phyloP scores from a whole-genome alignment of 2,329 filamentous ascomycete genomes.

The Ustulina deusta region DNA sequence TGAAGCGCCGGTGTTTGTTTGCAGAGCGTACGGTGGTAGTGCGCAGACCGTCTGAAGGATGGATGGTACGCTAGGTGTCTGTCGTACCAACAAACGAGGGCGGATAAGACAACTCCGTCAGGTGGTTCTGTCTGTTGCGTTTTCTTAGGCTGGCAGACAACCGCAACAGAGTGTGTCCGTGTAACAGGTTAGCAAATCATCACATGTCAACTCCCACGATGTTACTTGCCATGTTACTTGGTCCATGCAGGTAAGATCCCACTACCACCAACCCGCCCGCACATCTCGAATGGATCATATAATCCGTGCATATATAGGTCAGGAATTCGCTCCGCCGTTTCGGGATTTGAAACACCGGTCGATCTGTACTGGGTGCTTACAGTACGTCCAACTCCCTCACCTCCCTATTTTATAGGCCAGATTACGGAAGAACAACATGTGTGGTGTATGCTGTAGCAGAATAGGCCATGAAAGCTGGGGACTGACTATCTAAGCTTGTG shows the following conservation, averaged over 20 bases:
- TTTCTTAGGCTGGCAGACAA: constrained; percentile 4
- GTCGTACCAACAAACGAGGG: constrained; percentile 18
- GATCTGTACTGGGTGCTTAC: constrained; percentile 6
- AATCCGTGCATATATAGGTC: constrained; percentile 34
- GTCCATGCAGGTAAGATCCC: constrained; percentile 36
- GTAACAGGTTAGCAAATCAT: constrained; percentile 21
- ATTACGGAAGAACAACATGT: not conserved
- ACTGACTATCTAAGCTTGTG: not conserved
- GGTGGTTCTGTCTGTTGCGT: constrained; percentile 2
- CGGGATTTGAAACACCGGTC: constrained; percentile 34
- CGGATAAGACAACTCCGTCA: constrained; percentile 6
- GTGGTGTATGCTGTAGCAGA: not conserved
- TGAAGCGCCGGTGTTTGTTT: constrained; percentile 8
- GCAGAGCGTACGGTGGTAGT: not conserved
- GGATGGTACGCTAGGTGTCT: constrained; percentile 11
- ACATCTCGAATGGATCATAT: not conserved
- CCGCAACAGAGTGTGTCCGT: constrained; percentile 6
- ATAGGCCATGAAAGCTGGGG: not conserved
- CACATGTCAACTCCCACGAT: constrained; percentile 24
- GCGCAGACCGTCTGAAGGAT: constrained; percentile 3
- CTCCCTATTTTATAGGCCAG: not conserved
- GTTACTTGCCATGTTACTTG: constrained; percentile 2
- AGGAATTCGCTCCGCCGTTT: constrained; percentile 35
- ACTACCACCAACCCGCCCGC: constrained; percentile 5
- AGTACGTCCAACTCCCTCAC: not conserved